phyloP scores from a whole-genome alignment of 805 yeast genomes.

The Saccharomycopsis malanga region DNA sequence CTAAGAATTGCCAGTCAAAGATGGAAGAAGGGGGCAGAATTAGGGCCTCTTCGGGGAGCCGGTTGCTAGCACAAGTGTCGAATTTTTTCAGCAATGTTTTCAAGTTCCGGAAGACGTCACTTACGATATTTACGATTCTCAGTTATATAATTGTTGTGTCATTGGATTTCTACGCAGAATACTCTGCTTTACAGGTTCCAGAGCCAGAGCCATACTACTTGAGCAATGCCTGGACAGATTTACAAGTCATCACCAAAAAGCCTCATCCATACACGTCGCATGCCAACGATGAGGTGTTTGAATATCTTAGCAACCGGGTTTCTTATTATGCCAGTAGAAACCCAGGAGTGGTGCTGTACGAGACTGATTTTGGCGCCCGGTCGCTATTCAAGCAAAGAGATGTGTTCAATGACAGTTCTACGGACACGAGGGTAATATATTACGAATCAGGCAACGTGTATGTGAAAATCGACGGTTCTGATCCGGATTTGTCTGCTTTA shows the following conservation, averaged over 20 bases:
- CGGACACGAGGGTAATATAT: conserved; percentile 48
- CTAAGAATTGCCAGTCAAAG: too few relatives aligned
- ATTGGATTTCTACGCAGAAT: conserved; percentile 35
- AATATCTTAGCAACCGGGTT: conserved; percentile 46
- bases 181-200: conserved; percentile 39
- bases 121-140: conserved; percentile 47
- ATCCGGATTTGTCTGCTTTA: conserved; percentile 54
- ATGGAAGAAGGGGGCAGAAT: too few relatives aligned
- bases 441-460: conserved; percentile 79
- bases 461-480: conserved; percentile 63
- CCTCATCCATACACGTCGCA: conserved; percentile 77
- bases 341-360: conserved; percentile 33
- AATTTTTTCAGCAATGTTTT: conserved; percentile 40
- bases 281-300: conserved; percentile 72
- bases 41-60: too few relatives aligned
- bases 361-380: conserved; percentile 36
- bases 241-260: conserved; percentile 57
- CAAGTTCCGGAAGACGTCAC: conserved; percentile 68
- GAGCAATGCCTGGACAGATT: conserved; percentile 55
- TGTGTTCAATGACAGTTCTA: conserved; percentile 37
- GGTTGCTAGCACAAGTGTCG: too few relatives aligned
- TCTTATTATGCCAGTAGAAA: conserved; percentile 28
- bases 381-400: conserved; percentile 45
- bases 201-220: conserved; percentile 32
- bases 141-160: conserved; percentile 39